Percentiles rank a stretch among this genome's conserved stretches.
phyloP scores from a whole-genome alignment of 2,329 filamentous ascomycete genomes.

The Colletotrichum musicola region DNA sequence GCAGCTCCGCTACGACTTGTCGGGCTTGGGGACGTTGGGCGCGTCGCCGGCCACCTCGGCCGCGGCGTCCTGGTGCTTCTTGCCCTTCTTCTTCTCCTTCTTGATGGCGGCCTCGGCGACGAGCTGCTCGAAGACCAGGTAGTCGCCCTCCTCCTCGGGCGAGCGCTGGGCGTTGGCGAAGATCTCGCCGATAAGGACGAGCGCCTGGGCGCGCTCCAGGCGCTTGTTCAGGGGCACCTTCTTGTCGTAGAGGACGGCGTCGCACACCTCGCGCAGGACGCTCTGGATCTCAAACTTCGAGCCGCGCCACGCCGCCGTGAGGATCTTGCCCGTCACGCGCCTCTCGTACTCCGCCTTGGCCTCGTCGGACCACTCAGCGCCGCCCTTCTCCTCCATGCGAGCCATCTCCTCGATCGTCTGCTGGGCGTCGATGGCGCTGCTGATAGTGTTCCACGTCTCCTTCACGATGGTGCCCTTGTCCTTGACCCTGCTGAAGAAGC shows the following conservation, averaged over 20 bases:
- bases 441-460: conserved; percentile 98
- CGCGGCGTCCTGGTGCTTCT: conserved; percentile 68
- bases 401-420: conserved; percentile 99
- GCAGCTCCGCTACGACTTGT: not conserved
- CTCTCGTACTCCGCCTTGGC: conserved; percentile 96
- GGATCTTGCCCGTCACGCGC: conserved; percentile 95
- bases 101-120: conserved; percentile 97
- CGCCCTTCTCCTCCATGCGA: conserved; percentile 91
- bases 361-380: conserved; percentile 98
- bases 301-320: conserved; percentile 95
- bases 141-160: conserved; percentile 96
- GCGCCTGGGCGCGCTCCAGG: conserved; percentile 88
- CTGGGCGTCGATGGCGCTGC: conserved; percentile 94
- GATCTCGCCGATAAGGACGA: conserved; percentile 90
- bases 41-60: conserved; percentile 45
- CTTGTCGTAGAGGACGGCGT: conserved; percentile 83
- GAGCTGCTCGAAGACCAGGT: conserved; percentile 98
- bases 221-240: conserved; percentile 86
- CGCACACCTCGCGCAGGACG: conserved; percentile 94
- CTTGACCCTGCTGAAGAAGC: conserved; percentile 93
- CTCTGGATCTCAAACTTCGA: conserved; percentile 99
- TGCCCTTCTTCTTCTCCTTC: conserved; percentile 88
- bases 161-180: conserved; percentile 88
- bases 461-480: conserved; percentile 98
- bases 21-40: conserved; percentile 43